A percentile compares a stretch with the other conserved stretches of the same genome.
These are phyloP conservation scores for Mycena venus DNA, from an alignment of 768 basidiomycete genomes.

Conservation along the genomic window DNA sequence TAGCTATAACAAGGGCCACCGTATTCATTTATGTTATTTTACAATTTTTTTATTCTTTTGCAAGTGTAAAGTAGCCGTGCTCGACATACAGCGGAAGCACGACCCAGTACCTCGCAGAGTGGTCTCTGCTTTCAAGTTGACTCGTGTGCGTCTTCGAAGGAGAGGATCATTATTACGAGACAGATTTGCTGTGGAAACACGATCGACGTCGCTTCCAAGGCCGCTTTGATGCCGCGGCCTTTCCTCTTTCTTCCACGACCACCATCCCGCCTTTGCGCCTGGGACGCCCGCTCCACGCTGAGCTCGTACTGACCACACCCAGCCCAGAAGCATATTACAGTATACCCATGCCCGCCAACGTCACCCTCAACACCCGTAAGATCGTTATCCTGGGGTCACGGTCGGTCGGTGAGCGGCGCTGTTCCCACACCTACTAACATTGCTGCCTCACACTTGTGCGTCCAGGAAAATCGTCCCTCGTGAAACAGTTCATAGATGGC, in stretches of 20 bases:
- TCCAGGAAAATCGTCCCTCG: constrained; percentile 93
- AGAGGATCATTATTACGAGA: constrained; percentile 23
- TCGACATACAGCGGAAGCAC: no score
- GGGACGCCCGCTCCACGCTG: background rate
- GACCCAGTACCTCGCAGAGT: no score
- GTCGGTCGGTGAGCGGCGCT: constrained; percentile 79
- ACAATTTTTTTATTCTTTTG: no score
- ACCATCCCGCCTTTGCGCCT: background rate
- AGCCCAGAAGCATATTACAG: background rate
- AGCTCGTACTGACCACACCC: background rate
- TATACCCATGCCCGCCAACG: constrained; percentile 11
- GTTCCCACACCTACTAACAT: constrained; percentile 24
- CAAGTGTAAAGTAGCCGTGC: no score
- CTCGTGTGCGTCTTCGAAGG: background rate
- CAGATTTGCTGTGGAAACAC: background rate
- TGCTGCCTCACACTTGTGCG: constrained; percentile 14
- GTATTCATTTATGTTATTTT: background rate
- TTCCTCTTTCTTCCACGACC: background rate
- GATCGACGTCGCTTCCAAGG: constrained; percentile 16
- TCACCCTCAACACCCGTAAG: constrained; percentile 60
- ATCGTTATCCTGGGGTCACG: constrained; percentile 91
- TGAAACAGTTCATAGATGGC: constrained; percentile 93
- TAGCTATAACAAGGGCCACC: no score
- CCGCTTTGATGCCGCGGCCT: background rate
- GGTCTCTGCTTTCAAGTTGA: background rate